Conservation (phyloP, 352 stramenopile genomes). For the Globisporangium orthogonon region DNA sequence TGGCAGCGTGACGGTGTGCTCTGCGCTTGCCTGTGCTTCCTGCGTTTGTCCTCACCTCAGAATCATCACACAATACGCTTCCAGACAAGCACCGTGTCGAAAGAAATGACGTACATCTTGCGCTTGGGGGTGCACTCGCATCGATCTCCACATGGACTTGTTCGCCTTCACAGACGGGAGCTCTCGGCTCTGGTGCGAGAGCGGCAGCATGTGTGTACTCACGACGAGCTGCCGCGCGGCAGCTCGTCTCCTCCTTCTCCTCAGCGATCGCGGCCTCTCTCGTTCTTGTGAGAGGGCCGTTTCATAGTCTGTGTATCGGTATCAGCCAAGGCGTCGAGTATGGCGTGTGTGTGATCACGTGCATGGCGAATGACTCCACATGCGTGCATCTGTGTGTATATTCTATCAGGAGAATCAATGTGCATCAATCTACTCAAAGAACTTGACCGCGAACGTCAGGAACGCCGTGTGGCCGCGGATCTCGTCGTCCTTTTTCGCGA, state of each 20-base stretch:
- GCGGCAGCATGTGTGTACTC: background rate
- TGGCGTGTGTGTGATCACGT: too few relatives aligned
- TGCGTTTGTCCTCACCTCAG: background rate
- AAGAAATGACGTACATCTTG: background rate
- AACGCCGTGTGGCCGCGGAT: slow-evolving; percentile 86
- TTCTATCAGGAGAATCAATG: background rate
- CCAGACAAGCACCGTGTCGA: background rate
- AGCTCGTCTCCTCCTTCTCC: too few relatives aligned
- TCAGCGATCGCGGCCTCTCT: too few relatives aligned
- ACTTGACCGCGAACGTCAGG: slow-evolving; percentile 83
- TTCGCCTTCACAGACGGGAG: background rate
- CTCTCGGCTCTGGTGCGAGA: background rate
- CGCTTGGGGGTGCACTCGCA: background rate
- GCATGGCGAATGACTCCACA: too few relatives aligned
- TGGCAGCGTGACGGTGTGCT: background rate
- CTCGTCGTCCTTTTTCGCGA: slow-evolving; percentile 83
- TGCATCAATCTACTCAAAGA: slow-evolving; percentile 34
- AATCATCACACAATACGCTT: background rate
- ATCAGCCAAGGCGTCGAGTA: too few relatives aligned
- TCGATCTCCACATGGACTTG: background rate
- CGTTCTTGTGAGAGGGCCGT: too few relatives aligned
- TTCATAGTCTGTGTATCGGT: too few relatives aligned
- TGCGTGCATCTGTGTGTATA: too few relatives aligned
- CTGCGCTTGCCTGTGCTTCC: background rate
- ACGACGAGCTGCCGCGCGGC: too few relatives aligned